Evolutionary conservation across 139 green algal species (phyloP).

Genomic region (Chlorella sp.): DNA sequence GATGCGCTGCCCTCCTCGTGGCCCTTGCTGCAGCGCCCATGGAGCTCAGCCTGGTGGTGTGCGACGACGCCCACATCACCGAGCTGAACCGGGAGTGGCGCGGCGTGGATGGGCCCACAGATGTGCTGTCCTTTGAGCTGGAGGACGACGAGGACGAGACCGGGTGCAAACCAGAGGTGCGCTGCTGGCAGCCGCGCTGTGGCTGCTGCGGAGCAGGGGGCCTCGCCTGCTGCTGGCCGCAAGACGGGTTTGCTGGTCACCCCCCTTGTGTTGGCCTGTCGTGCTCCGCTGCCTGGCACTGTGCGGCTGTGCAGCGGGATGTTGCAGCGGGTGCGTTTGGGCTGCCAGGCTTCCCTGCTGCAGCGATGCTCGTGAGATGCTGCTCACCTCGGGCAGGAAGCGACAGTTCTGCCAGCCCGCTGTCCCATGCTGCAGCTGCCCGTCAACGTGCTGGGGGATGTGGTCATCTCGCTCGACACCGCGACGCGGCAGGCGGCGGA

Average conservation of each 20-base stretch:
- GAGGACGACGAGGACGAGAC: slow-evolving; percentile 57
- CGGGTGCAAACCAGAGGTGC: no score
- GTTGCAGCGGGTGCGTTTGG: no score
- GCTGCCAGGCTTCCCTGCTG: no score
- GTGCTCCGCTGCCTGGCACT: no score
- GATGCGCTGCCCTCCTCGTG: not conserved
- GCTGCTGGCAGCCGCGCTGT: not conserved
- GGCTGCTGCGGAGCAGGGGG: not conserved
- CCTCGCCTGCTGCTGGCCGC: no score
- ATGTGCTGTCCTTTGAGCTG: slow-evolving; percentile 96
- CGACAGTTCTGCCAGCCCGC: not conserved
- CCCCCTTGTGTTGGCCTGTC: no score
- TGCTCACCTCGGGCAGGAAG: no score
- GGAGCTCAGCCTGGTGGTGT: slow-evolving; percentile 88
- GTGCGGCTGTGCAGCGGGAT: no score
- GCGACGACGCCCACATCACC: slow-evolving; percentile 83
- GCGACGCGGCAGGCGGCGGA: slow-evolving; percentile 86
- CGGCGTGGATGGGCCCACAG: slow-evolving; percentile 80
- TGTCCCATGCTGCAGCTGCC: slow-evolving; percentile 49
- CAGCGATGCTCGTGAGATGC: no score
- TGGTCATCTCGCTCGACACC: slow-evolving; percentile 95
- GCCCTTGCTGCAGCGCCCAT: slow-evolving; percentile 29
- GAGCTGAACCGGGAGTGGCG: slow-evolving; percentile 84
- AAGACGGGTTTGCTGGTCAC: no score
- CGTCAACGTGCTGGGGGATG: slow-evolving; percentile 85